Percentiles rank a stretch among this genome's conserved stretches.
These are phyloP conservation scores for Podospora pseudocomata DNA, from an alignment of 495 filamentous ascomycete genomes.

Conservation along the genomic window DNA sequence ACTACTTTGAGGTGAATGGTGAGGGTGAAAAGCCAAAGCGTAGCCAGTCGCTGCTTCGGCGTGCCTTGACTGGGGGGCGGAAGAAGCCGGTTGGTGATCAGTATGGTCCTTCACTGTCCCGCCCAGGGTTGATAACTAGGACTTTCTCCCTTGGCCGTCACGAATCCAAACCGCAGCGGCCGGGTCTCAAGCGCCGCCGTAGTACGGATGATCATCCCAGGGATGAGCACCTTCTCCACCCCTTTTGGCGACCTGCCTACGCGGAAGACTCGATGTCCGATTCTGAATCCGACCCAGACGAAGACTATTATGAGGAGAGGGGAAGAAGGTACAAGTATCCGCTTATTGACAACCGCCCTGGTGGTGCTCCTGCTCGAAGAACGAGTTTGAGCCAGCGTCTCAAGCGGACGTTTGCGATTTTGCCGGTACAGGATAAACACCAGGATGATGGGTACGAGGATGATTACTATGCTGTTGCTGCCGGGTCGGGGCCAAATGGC, in stretches of 20 bases:
- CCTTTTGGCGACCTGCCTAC: conserved; percentile 76
- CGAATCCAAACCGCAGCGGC: conserved; percentile 33
- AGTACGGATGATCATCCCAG: conserved; percentile 36
- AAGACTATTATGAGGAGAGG: conserved; percentile 24
- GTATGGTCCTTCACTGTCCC: conserved; percentile 38
- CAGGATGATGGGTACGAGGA: conserved; percentile 32
- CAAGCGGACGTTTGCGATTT: conserved; percentile 51
- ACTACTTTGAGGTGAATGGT: conserved; percentile 40
- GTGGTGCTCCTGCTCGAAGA: conserved; percentile 16
- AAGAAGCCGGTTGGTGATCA: conserved; percentile 42
- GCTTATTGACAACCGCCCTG: conserved; percentile 42
- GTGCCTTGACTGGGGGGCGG: conserved; percentile 53
- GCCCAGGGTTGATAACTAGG: conserved; percentile 42
- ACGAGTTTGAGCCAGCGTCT: conserved; percentile 47
- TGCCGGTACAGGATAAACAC: conserved; percentile 40
- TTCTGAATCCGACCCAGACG: conserved; percentile 40
- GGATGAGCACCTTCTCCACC: conserved; percentile 62
- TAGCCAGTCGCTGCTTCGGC: conserved; percentile 54
- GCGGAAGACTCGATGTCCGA: conserved; percentile 55
- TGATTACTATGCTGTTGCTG: conserved; percentile 31
- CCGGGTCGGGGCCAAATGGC: conserved; percentile 26
- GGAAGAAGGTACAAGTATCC: conserved; percentile 35
- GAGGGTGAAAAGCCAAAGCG: conserved; percentile 37
- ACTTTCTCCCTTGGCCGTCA: conserved; percentile 39
- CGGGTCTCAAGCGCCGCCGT: conserved; percentile 31